These are phyloP conservation scores for Mycosarcoma maydis DNA, from an alignment of 1,284 basidiomycete genomes.

Conservation along the genomic window DNA sequence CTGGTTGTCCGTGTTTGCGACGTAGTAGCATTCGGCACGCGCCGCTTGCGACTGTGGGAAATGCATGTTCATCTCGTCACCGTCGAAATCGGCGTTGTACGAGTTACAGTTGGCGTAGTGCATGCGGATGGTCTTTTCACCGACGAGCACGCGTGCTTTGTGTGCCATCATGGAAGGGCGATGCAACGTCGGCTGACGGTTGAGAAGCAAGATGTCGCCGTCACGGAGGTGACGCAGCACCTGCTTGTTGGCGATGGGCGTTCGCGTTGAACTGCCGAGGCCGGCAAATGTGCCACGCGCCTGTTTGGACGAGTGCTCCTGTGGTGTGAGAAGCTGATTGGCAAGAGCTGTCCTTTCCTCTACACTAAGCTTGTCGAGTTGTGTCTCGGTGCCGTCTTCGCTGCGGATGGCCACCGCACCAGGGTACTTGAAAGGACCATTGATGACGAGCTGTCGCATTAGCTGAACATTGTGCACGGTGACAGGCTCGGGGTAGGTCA, in stretches of 20 bases:
- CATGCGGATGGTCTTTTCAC: slow-evolving; percentile 99
- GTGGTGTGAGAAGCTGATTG: slow-evolving; percentile 94
- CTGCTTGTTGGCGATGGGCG: slow-evolving; percentile 83
- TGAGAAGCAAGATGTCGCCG: slow-evolving; percentile 94
- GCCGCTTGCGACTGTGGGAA: slow-evolving; percentile 96
- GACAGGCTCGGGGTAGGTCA: slow-evolving; percentile 97
- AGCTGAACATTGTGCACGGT: slow-evolving; percentile 89
- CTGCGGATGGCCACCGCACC: slow-evolving; percentile 94
- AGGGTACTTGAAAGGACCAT: slow-evolving; percentile 87
- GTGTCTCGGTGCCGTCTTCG: slow-evolving; percentile 77
- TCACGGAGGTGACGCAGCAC: slow-evolving; percentile 94
- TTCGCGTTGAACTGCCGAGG: slow-evolving; percentile 62
- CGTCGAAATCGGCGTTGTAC: slow-evolving; percentile 99
- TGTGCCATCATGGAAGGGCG: slow-evolving; percentile 99
- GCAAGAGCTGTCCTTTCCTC: slow-evolving; percentile 89
- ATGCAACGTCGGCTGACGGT: slow-evolving; percentile 97
- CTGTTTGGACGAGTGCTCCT: slow-evolving; percentile 72
- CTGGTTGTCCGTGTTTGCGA: slow-evolving; percentile 98
- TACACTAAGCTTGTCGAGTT: slow-evolving; percentile 79
- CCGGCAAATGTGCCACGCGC: slow-evolving; percentile 64
- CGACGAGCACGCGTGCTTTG: slow-evolving; percentile 87
- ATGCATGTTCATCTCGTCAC: slow-evolving; percentile 99
- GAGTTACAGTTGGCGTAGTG: slow-evolving; percentile 99
- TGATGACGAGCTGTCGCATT: slow-evolving; percentile 89
- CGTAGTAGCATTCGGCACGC: slow-evolving; percentile 78